These are phyloP conservation scores for Suillus ampliporus DNA, from an alignment of 768 basidiomycete genomes.

Conservation along the genomic window DNA sequence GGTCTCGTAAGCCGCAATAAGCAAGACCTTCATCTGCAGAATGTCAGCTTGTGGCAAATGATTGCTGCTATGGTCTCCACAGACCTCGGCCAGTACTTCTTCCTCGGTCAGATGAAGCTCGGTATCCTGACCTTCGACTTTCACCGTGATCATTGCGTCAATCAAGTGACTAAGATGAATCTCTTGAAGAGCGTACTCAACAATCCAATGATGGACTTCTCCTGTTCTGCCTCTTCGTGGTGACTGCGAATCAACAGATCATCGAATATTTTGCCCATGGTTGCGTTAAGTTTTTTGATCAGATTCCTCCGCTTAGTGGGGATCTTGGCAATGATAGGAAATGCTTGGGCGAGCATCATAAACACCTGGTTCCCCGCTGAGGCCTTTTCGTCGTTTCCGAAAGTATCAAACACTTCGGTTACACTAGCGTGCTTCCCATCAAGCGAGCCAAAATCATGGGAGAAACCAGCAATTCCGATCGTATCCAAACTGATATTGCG, in stretches of 20 bases:
- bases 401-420: constrained; percentile 46
- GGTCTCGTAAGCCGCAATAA: constrained; percentile 29
- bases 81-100: constrained; percentile 33
- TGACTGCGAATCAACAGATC: constrained; percentile 44
- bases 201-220: constrained; percentile 32
- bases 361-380: constrained; percentile 37
- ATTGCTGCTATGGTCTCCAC: neutral
- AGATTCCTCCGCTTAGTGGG: constrained; percentile 44
- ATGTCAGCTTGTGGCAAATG: too few species aligned
- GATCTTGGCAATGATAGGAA: constrained; percentile 42
- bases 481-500: constrained; percentile 52
- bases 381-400: constrained; percentile 24
- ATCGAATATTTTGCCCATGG: constrained; percentile 47
- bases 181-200: constrained; percentile 26
- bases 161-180: constrained; percentile 15
- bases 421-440: constrained; percentile 52
- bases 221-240: constrained; percentile 29
- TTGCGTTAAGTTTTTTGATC: constrained; percentile 36
- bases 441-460: constrained; percentile 59
- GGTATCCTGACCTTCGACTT: constrained; percentile 35
- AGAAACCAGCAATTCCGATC: constrained; percentile 64
- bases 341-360: constrained; percentile 41
- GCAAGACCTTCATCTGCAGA: constrained; percentile 22
- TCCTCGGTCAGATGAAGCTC: constrained; percentile 29
- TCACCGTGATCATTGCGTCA: constrained; percentile 32